Evolutionary conservation across 1,284 basidiomycete genomes (phyloP).

Genomic region (Flammula alnicola): DNA sequence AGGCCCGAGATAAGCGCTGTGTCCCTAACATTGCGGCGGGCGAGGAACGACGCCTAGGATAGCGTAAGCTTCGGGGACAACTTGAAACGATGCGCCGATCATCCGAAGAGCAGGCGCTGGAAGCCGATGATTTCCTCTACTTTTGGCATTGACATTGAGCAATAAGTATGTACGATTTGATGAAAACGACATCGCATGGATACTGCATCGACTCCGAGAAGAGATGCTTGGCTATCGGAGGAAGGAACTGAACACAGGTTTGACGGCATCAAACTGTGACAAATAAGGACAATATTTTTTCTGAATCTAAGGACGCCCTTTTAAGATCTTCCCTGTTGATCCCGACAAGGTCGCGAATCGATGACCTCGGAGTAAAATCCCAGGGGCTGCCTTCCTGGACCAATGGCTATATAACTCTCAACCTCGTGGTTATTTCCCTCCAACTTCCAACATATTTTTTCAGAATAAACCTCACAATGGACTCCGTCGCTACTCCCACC

Average conservation of each 20-base stretch:
- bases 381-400: constrained; percentile 1
- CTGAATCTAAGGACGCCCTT: too few species aligned
- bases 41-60: too few species aligned
- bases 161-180: too few species aligned
- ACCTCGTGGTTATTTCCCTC: constrained; percentile 3
- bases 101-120: too few species aligned
- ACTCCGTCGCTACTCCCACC: constrained; percentile 31
- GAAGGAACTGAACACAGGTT: background rate
- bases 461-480: constrained; percentile 24
- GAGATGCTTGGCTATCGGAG: background rate
- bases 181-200: background rate
- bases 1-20: too few species aligned
- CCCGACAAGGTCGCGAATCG: constrained; percentile 28
- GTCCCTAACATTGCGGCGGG: too few species aligned
- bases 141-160: too few species aligned
- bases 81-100: too few species aligned
- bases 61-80: too few species aligned
- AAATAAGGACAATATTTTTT: too few species aligned
- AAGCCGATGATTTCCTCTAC: too few species aligned
- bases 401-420: constrained; percentile 3
- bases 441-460: constrained; percentile 4
- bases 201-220: background rate
- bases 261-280: background rate
- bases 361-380: constrained; percentile 24
- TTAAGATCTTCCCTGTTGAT: too few species aligned